Evolutionary conservation across 306 rosid species (phyloP).

Genomic region (Delonix regia): DNA sequence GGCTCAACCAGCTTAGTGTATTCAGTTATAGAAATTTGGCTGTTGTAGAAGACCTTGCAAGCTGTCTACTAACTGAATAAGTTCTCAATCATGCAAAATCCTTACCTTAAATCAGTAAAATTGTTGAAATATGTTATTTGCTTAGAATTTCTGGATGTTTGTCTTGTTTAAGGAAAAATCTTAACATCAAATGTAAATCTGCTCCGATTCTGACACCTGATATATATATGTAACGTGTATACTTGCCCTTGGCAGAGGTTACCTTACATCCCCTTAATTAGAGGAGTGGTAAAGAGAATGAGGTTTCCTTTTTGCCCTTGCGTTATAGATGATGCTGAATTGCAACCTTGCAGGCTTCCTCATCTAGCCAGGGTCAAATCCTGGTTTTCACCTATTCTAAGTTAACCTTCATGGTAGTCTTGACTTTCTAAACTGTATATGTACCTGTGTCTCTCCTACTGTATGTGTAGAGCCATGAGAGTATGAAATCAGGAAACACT

Average conservation of each 20-base stretch:
- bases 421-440: not conserved
- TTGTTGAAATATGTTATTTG: not conserved
- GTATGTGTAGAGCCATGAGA: slow-evolving; percentile 1
- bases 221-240: not conserved
- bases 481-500: slow-evolving; percentile 11
- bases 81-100: not conserved
- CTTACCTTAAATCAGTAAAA: not conserved
- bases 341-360: slow-evolving; percentile 20
- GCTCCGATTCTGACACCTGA: not conserved
- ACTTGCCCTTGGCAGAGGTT: not conserved
- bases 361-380: slow-evolving; percentile 20
- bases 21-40: not conserved
- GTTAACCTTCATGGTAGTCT: slow-evolving; percentile 15
- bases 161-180: not conserved
- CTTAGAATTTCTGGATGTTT: not conserved
- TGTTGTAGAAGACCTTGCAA: slow-evolving; percentile 19
- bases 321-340: slow-evolving; percentile 17
- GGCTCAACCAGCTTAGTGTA: not conserved
- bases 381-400: slow-evolving; percentile 7
- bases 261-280: not conserved
- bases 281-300: not conserved
- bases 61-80: slow-evolving; percentile 17
- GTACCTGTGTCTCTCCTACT: not conserved
- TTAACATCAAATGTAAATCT: not conserved
- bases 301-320: slow-evolving; percentile 14